phyloP scores from a whole-genome alignment of 495 filamentous ascomycete species.

The Choiromyces venosus region DNA sequence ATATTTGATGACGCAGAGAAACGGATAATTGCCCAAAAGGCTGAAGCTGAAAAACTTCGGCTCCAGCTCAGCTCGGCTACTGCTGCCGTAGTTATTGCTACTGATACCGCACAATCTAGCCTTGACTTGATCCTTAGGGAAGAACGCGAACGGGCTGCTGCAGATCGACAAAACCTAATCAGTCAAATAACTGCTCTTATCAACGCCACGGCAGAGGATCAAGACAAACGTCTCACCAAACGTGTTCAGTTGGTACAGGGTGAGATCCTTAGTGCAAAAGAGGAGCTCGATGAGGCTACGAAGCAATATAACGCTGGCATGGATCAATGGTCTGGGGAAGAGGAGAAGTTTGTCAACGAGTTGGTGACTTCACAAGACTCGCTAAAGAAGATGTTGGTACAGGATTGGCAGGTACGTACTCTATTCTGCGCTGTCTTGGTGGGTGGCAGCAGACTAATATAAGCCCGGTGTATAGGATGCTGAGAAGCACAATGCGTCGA shows the following conservation, averaged over 20 bases:
- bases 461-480: conserved; percentile 53
- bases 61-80: conserved; percentile 64
- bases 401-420: conserved; percentile 73
- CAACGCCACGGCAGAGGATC: conserved; percentile 64
- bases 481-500: conserved; percentile 69
- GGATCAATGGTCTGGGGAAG: conserved; percentile 66
- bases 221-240: conserved; percentile 63
- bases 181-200: conserved; percentile 69
- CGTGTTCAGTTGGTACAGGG: conserved; percentile 58
- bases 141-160: conserved; percentile 65
- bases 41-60: conserved; percentile 66
- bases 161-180: conserved; percentile 67
- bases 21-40: conserved; percentile 69
- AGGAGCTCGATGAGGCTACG: conserved; percentile 59
- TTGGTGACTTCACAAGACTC: conserved; percentile 66
- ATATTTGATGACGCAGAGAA: conserved; percentile 74
- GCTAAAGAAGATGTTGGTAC: conserved; percentile 72
- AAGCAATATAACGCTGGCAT: conserved; percentile 64
- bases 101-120: conserved; percentile 57
- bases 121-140: conserved; percentile 69
- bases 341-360: conserved; percentile 62
- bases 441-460: conserved; percentile 33
- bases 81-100: conserved; percentile 58
- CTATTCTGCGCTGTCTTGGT: not conserved
- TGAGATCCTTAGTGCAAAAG: conserved; percentile 57